Evolutionary conservation across 768 basidiomycete species (phyloP).

Genomic region (Tylopilus subfusipes): DNA sequence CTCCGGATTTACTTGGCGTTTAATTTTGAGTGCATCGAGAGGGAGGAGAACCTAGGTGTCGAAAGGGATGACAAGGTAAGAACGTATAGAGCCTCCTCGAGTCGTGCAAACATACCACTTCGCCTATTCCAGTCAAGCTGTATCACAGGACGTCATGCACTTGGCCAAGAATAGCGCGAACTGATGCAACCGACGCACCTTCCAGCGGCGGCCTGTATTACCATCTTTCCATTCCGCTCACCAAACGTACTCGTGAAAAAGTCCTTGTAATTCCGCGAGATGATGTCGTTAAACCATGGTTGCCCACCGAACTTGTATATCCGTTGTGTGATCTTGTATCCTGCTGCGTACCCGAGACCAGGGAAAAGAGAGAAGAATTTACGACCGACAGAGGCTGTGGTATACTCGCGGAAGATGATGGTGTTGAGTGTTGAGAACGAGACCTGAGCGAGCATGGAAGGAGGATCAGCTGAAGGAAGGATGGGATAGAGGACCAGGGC

Average conservation of each 20-base stretch:
- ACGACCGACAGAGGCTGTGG: slow-evolving; percentile 57
- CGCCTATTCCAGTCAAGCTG: slow-evolving; percentile 80
- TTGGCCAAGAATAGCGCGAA: neutral
- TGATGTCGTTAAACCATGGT: slow-evolving; percentile 94
- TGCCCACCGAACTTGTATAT: slow-evolving; percentile 99
- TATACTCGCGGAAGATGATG: slow-evolving; percentile 87
- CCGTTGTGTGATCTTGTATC: slow-evolving; percentile 93
- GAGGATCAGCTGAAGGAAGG: neutral
- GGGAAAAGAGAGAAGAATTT: slow-evolving; percentile 95
- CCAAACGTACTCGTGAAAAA: slow-evolving; percentile 82
- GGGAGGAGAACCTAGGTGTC: slow-evolving; percentile 76
- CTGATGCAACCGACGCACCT: slow-evolving; percentile 48
- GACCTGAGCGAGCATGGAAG: slow-evolving; percentile 40
- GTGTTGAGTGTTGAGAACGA: slow-evolving; percentile 58
- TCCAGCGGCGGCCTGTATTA: slow-evolving; percentile 94
- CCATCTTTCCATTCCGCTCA: slow-evolving; percentile 91
- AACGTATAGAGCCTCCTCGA: neutral
- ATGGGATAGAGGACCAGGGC: neutral
- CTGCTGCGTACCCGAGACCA: slow-evolving; percentile 95
- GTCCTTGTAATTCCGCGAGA: slow-evolving; percentile 78
- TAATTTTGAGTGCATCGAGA: slow-evolving; percentile 96
- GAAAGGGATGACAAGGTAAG: neutral
- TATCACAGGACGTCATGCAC: slow-evolving; percentile 1
- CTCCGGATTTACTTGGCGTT: slow-evolving; percentile 97
- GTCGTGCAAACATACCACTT: slow-evolving; percentile 65